Base-by-base conservation (phyloP, 345 rosid species). In the Alliaria petiolata region DNA sequence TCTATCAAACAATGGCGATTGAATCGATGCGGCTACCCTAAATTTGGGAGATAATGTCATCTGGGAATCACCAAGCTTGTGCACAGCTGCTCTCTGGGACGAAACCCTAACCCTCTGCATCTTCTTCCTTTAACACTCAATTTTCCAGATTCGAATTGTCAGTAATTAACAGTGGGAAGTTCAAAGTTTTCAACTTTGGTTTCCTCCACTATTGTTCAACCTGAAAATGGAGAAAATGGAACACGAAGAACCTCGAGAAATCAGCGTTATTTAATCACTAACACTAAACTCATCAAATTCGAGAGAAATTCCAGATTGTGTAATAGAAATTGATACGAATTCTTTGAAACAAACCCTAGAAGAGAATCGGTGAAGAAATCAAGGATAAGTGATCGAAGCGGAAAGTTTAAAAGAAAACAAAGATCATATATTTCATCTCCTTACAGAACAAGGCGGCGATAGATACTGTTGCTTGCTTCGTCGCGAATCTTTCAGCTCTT, bases 71-170 rank as follows among this genome's bases (percentile, higher is more conserved):
- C 96, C 98, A 30, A 90, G 84, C 81, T 84, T 92, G 45, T 85
- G 91, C n/a, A 92, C 95, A 38, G 88, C 95, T 44, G 83, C 78
- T 73, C 87, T 88, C 62, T 85, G 87, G 7, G 98, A 83, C 0
- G 95, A 92, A 43, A 92, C 78, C 49, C 91, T 80, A 62, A 92
- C 96, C 62, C 95, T 83, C 75, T 90, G 98, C 98, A 90, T 92
- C 85, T 81, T 70, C 53, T 39, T 47, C 51, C 14, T 13, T 1
- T 1, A 31, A 69, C 17, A 69, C 46, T 55, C 53, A 57, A 7
- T 28, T 11, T 3, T 9, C 35, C 22, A 36, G 57, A 54, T 44
- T 44, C 57, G 9, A 35, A 34, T 28, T 1, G 49, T 13, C 70
- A 20, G 40, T 30, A 7, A n/a, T 9, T 15, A 10, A 12, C 22